Evolutionary conservation across 2,329 filamentous ascomycete species (phyloP).

Genomic region (Penicillium nordicum): DNA sequence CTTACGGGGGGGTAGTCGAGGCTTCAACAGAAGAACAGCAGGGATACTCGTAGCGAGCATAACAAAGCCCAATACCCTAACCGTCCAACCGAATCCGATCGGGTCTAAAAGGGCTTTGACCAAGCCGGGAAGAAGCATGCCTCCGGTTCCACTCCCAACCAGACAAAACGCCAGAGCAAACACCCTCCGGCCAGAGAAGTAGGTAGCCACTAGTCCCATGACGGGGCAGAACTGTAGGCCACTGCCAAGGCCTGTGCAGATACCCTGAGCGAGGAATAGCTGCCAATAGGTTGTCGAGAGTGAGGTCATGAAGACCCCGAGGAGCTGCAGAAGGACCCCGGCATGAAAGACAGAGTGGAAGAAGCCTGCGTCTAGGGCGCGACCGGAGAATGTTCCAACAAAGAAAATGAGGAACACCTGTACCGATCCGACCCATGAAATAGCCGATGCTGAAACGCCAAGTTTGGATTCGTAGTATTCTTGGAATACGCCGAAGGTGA

Average conservation of each 20-base stretch:
- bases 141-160: constrained; percentile 3
- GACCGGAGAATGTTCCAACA: constrained; percentile 40
- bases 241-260: constrained; percentile 36
- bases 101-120: constrained; percentile 2
- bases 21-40: constrained; percentile 2
- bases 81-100: constrained; percentile 10
- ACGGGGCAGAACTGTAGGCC: constrained; percentile 43
- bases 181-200: constrained; percentile 33
- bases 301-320: background rate
- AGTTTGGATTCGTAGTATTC: constrained; percentile 34
- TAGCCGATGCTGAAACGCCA: constrained; percentile 28
- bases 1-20: constrained; percentile 7
- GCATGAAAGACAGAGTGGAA: constrained; percentile 28
- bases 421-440: constrained; percentile 45
- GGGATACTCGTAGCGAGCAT: constrained; percentile 14
- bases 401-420: constrained; percentile 46
- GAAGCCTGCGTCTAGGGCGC: constrained; percentile 41
- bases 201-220: constrained; percentile 40
- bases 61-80: constrained; percentile 36
- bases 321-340: constrained; percentile 14
- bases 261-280: background rate
- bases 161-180: constrained; percentile 4
- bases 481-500: constrained; percentile 43
- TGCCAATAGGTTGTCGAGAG: background rate
- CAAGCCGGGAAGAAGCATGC: constrained; percentile 7